phyloP scores from a whole-genome alignment of 1,284 basidiomycete genomes.

The Pascua guehoae region DNA sequence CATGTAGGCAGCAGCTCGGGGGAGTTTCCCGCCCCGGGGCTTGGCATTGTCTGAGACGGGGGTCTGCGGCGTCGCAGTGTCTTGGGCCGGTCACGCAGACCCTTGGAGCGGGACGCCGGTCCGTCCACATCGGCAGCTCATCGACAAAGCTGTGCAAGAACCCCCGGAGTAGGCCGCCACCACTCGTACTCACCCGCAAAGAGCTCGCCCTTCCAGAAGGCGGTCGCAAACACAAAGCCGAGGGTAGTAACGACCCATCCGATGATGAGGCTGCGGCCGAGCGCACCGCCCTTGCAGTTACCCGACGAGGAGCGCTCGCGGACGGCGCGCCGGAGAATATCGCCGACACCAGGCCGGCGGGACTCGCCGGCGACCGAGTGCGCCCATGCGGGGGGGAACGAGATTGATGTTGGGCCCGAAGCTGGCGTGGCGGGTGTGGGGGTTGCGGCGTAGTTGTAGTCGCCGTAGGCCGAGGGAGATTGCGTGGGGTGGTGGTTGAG shows the following conservation, averaged over 20 bases:
- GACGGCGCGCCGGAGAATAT: conserved; percentile 4
- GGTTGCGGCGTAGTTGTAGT: background rate
- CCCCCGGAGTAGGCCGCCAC: background rate
- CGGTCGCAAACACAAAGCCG: conserved; percentile 38
- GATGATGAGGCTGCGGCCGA: conserved; percentile 38
- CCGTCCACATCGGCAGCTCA: background rate
- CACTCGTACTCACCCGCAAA: conserved; percentile 34
- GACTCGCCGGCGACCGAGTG: conserved; percentile 1
- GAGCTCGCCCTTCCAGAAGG: conserved; percentile 43
- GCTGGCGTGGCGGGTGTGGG: background rate
- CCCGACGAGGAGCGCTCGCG: conserved; percentile 12
- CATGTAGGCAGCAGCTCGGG: background rate
- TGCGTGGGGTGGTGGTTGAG: background rate
- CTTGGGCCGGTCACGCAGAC: too few relatives aligned
- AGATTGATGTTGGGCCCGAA: background rate
- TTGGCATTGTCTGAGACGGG: background rate
- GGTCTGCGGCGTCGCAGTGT: too few relatives aligned
- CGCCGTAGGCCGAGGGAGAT: background rate
- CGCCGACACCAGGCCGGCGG: conserved; percentile 1
- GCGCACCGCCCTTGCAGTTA: conserved; percentile 17
- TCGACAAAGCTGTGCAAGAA: background rate
- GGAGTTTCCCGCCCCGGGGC: background rate
- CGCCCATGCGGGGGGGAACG: conserved; percentile 15
- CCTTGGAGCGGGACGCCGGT: background rate
- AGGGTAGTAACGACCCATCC: conserved; percentile 44